Conservation (phyloP, 108 stramenopile genomes). For the Nannochloropsis granulata region DNA sequence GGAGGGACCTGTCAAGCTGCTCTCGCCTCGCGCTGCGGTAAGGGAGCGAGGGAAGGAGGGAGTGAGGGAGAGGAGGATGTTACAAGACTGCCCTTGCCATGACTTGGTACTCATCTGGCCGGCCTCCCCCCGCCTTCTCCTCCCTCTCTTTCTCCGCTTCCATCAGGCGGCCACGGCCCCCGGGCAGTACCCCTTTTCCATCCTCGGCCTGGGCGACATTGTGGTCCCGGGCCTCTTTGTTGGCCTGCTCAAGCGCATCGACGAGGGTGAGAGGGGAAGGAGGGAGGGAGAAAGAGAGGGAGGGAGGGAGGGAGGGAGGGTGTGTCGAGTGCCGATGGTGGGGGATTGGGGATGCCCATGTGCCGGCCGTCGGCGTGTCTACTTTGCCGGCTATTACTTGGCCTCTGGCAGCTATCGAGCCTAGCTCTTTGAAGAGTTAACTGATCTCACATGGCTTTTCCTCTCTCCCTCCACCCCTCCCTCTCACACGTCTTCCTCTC, state of each 20-base stretch:
- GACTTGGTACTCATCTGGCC: too few species aligned
- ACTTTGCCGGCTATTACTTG: too few species aligned
- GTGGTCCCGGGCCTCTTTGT: slow-evolving; percentile 47
- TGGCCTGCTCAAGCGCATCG: slow-evolving; percentile 24
- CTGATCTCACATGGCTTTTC: too few species aligned
- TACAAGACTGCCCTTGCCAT: too few species aligned
- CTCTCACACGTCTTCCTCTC: too few species aligned
- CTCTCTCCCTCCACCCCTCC: too few species aligned
- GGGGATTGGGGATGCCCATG: background rate
- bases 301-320: background rate
- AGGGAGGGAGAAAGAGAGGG: background rate
- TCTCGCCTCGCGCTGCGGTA: background rate
- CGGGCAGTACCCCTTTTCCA: slow-evolving; percentile 39
- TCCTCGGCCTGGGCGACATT: slow-evolving; percentile 48
- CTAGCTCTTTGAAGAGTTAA: background rate
- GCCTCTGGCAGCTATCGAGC: background rate
- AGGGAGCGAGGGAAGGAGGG: background rate
- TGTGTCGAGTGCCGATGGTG: background rate
- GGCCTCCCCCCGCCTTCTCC: background rate
- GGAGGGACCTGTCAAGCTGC: slow-evolving; percentile 46
- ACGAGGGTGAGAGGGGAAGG: background rate
- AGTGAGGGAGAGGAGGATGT: background rate
- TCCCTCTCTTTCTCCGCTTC: background rate
- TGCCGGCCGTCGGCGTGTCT: background rate
- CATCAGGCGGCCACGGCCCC: background rate